These are phyloP conservation scores for thale cress (Arabidopsis thaliana) DNA, from an alignment of 345 rosid genomes.

Conservation along the genomic window TAIR10.1 NC_003074.8:16680501-16681000, in stretches of 20 bases:
- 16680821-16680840: slow-evolving; percentile 49
- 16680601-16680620: slow-evolving; percentile 58
- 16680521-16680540: slow-evolving; percentile 5
- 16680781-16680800: slow-evolving; percentile 48
- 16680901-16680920: slow-evolving; percentile 62
- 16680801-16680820: slow-evolving; percentile 48
- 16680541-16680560: slow-evolving; percentile 28
- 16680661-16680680: too few species aligned
- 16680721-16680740: slow-evolving; percentile 57
- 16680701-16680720: slow-evolving; percentile 64
- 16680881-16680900: slow-evolving; percentile 55
- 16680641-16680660: too few species aligned
- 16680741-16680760: slow-evolving; percentile 53
- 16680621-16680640: too few species aligned
- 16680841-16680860: slow-evolving; percentile 50
- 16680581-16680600: slow-evolving; percentile 61
- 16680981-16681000: slow-evolving; percentile 74
- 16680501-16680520: neutral
- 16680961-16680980: slow-evolving; percentile 71
- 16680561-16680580: slow-evolving; percentile 42
- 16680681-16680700: neutral
- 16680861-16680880: slow-evolving; percentile 80
- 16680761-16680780: slow-evolving; percentile 55
- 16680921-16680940: slow-evolving; percentile 37
- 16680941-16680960: slow-evolving; percentile 59